phyloP scores from a whole-genome alignment of 345 rosid species.

The Stellera chamaejasme region DNA sequence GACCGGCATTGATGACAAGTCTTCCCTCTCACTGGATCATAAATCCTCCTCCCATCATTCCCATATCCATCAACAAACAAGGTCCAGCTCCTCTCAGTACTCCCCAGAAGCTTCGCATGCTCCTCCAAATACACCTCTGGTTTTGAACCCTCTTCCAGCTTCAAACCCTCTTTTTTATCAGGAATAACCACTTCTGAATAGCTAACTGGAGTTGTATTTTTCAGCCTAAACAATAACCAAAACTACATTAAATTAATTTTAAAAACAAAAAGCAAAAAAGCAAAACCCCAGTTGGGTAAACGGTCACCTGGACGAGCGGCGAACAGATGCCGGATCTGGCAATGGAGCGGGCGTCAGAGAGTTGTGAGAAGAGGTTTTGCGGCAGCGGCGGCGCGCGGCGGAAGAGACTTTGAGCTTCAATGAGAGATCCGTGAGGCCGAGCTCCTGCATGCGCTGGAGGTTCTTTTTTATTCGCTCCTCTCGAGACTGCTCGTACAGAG shows the following conservation, averaged over 20 bases:
- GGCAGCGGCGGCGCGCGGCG: background rate
- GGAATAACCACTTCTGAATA: no score
- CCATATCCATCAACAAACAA: constrained; percentile 19
- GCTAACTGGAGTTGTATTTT: constrained; percentile 16
- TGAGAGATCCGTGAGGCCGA: constrained; percentile 22
- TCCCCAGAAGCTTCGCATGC: constrained; percentile 24
- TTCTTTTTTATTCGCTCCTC: constrained; percentile 27
- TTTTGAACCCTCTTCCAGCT: constrained; percentile 17
- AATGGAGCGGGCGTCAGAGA: background rate
- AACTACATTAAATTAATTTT: background rate
- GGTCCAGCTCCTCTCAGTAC: constrained; percentile 13
- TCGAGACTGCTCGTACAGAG: constrained; percentile 26
- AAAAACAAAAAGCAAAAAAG: background rate
- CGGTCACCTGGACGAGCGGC: constrained; percentile 30
- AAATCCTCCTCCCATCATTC: constrained; percentile 20
- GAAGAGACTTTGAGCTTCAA: constrained; percentile 13
- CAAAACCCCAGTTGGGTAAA: background rate
- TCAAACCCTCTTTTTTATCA: no score
- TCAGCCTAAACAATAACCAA: constrained; percentile 13
- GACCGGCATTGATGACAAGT: constrained; percentile 40
- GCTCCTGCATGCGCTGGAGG: constrained; percentile 24
- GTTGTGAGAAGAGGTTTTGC: constrained; percentile 3
- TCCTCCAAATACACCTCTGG: constrained; percentile 27
- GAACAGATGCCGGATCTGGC: constrained; percentile 3
- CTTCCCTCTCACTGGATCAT: constrained; percentile 20